Conservation (phyloP, 2,329 filamentous ascomycete genomes). For the Neocatenulostroma microsporum region DNA sequence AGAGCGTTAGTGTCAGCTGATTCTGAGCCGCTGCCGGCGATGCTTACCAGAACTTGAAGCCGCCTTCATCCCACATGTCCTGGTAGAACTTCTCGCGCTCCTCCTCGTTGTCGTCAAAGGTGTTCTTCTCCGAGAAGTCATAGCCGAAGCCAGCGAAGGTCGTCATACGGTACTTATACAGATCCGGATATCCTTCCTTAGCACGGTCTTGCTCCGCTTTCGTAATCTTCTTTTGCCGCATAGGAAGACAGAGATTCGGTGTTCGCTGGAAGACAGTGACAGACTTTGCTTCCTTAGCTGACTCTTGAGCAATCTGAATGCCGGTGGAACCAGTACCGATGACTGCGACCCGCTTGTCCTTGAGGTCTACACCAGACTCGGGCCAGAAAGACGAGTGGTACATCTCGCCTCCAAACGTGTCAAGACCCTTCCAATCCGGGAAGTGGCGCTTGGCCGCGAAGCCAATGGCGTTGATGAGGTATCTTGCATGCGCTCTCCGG, state of each 20-base stretch:
- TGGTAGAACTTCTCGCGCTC: constrained; percentile 40
- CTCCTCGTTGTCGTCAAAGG: constrained; percentile 45
- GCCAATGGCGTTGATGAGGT: constrained; percentile 48
- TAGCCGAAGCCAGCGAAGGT: constrained; percentile 52
- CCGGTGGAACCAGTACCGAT: constrained; percentile 59
- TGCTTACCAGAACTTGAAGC: too few species aligned
- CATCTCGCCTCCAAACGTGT: constrained; percentile 52
- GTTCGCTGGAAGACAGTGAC: constrained; percentile 52
- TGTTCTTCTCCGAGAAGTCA: too few species aligned
- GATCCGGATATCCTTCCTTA: too few species aligned
- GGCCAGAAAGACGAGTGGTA: constrained; percentile 49
- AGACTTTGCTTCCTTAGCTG: constrained; percentile 43
- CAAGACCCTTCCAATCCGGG: constrained; percentile 52
- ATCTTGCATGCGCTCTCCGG: constrained; percentile 43
- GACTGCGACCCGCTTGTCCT: constrained; percentile 52
- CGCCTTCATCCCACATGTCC: constrained; percentile 43
- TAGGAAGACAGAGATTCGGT: too few species aligned
- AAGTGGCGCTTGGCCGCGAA: constrained; percentile 54
- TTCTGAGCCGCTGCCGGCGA: too few species aligned
- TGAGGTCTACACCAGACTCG: constrained; percentile 45
- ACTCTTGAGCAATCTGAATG: constrained; percentile 53
- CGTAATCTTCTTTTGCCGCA: too few species aligned
- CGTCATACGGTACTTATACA: too few species aligned
- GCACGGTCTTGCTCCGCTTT: constrained; percentile 46
- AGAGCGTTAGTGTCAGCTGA: constrained; percentile 28